Evolutionary conservation across 257 asterid species (phyloP), one percentile per base, ranked within the genome.

Genomic region (Capsicum pubescens): DNA sequence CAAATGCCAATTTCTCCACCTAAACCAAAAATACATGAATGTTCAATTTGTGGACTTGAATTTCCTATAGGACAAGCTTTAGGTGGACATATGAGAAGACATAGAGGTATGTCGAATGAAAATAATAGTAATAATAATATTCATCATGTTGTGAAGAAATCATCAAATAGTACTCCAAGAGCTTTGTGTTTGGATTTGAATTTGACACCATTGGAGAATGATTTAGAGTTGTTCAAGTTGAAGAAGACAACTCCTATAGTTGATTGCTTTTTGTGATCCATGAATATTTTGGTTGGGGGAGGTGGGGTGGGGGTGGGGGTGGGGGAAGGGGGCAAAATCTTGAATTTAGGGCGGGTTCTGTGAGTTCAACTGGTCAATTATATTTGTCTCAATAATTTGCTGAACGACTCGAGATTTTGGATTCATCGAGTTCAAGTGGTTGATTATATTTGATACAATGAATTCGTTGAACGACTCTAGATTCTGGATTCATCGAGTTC

Each of bases 21-120:
- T 13, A 92, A 91, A 85, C 92, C 91, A n/a, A 92, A 92, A 83
- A 69, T 88, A 50, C 94, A 92, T 55, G 93, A 89, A 11, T 92
- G 96, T 88, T 85, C 96, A 3, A 86, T 92, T 6, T 92, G 96
- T 70, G 94, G 96, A 0, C 97, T 69, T 15, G 54, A 69, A 39
- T 69, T 39, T 16, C 77, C 77, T 15, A 39, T 69, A 8, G 77
- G 54, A 69, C 77, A 92, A 57, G 97, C 97, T 11, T 92, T 91
- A 2, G 97, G 94, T 6, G 97, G 95, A 10, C 97, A 93, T 72
- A 91, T 91, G 97, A 87, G 95, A 91, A 81, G 97, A 44, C 97
- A 93, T 71, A 88, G 92, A 82, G 78, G 88, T 44, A 78, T 84
- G 9, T 17, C 57, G 71, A 85, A 80, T 83, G 84, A 87, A 0